Conservation (phyloP, 345 rosid species). For the Murraya koenigii region DNA sequence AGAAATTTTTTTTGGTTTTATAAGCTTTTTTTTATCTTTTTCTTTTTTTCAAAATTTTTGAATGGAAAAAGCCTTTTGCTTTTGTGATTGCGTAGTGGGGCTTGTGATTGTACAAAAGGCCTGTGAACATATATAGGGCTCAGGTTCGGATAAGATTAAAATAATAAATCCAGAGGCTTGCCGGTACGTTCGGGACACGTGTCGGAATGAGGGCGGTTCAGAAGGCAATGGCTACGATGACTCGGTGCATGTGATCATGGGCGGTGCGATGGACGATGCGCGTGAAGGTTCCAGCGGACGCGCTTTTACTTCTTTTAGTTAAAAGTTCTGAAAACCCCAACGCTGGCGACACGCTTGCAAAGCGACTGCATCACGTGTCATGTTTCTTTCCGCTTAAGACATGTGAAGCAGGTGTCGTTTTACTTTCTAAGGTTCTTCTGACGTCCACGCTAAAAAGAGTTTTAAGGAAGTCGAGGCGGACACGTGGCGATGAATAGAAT, state of each 20-base stretch:
- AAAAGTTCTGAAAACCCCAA: background rate
- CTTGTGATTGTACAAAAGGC: background rate
- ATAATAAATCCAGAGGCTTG: background rate
- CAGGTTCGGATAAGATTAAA: conserved; percentile 34
- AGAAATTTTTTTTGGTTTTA: background rate
- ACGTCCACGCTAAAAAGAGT: conserved; percentile 19
- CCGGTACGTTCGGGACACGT: background rate
- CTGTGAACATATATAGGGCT: conserved; percentile 23
- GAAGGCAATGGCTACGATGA: conserved; percentile 48
- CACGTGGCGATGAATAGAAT: background rate
- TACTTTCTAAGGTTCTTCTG: conserved; percentile 12
- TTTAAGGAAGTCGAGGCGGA: background rate
- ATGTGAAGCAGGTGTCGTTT: background rate
- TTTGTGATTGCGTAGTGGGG: background rate
- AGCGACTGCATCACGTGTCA: conserved; percentile 9
- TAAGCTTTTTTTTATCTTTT: background rate
- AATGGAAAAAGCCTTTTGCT: background rate
- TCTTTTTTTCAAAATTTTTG: background rate
- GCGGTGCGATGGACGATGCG: conserved; percentile 37
- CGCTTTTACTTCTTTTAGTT: background rate
- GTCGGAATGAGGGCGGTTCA: conserved; percentile 12
- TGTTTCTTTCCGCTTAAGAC: conserved; percentile 6
- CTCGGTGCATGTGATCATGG: conserved; percentile 34
- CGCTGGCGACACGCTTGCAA: background rate
- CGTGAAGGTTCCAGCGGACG: conserved; percentile 36